Conservation (phyloP, 805 yeast species). For the Ogataea haglerorum region DNA sequence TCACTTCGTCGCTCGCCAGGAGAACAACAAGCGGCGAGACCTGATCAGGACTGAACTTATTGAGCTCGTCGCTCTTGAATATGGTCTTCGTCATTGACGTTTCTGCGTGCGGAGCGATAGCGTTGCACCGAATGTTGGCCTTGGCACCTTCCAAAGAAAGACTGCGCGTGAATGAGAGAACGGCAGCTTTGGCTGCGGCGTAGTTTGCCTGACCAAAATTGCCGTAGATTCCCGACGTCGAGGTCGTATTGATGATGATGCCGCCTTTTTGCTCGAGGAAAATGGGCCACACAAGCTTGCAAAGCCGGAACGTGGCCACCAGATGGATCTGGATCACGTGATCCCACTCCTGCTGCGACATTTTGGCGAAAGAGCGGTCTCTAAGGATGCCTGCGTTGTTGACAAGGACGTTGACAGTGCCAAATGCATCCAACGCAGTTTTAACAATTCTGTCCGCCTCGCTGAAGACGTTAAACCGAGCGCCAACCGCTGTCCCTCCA, state of each 20-base stretch:
- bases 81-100: constrained; percentile 95
- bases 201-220: constrained; percentile 97
- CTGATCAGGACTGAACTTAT: constrained; percentile 78
- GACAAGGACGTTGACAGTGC: constrained; percentile 78
- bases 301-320: constrained; percentile 73
- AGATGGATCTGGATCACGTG: constrained; percentile 79
- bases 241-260: constrained; percentile 80
- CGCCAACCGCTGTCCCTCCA: constrained; percentile 77
- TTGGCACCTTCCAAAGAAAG: constrained; percentile 89
- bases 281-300: constrained; percentile 91
- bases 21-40: constrained; percentile 88
- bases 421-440: constrained; percentile 72
- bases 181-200: constrained; percentile 88
- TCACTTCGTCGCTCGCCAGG: constrained; percentile 68
- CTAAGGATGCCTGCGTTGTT: constrained; percentile 95
- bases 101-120: constrained; percentile 96
- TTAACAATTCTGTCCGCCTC: constrained; percentile 74
- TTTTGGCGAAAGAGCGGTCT: constrained; percentile 81
- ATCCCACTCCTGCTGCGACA: constrained; percentile 83
- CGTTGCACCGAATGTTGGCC: constrained; percentile 68
- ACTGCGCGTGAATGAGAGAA: constrained; percentile 80
- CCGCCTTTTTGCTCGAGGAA: constrained; percentile 78
- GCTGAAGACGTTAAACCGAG: constrained; percentile 74
- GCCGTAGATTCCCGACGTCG: constrained; percentile 97
- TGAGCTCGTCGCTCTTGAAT: constrained; percentile 74